Base-by-base conservation (phyloP, 352 stramenopile species). In the Peronosclerospora sorghi region DNA sequence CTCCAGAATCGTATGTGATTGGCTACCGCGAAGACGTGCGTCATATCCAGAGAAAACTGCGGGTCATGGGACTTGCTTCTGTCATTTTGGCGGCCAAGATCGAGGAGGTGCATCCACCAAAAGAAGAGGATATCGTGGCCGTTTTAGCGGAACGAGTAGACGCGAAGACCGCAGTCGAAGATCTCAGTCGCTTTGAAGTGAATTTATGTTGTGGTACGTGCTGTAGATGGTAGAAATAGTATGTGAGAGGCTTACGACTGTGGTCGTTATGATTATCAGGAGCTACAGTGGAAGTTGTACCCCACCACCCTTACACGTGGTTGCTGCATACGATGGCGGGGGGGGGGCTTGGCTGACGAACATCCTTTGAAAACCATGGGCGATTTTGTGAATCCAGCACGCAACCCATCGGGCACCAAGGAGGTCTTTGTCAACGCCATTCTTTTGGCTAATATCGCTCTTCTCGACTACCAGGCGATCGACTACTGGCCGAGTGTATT, bases 1-100 rank as follows among this genome's bases (percentile, higher is more conserved):
- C n/a, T n/a, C n/a, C n/a, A n/a, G n/a, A n/a, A n/a, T n/a, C n/a
- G n/a, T n/a, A n/a, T n/a, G n/a, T n/a, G n/a, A n/a, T n/a, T n/a
- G n/a, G n/a, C n/a, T n/a, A n/a, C n/a, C n/a, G n/a, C n/a, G n/a
- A n/a, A n/a, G n/a, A n/a, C n/a, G n/a, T n/a, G n/a, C n/a, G n/a
- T n/a, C n/a, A n/a, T 13, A 48, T 74, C 35, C 76, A 82, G 58
- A 56, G 64, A 18, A 67, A 83, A 51, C 56, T 86, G 35, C 66
- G 72, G 32, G 56, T 83, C 24, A 42, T 84, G 12, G 72, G 71
- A 0, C 38, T 86, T 20, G 51, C 54, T 14, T 86, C 71, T 37
- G 76, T 88, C 30, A 86, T 86, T 51, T 82, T 88, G 59, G 76
- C 76, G 15, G 73, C 73, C 35, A 88, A 88, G 67, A 88, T 88